Percentiles rank a stretch among this genome's conserved stretches.
Conservation (phyloP, 1,284 basidiomycete species). For the Prillingera fragicola region DNA sequence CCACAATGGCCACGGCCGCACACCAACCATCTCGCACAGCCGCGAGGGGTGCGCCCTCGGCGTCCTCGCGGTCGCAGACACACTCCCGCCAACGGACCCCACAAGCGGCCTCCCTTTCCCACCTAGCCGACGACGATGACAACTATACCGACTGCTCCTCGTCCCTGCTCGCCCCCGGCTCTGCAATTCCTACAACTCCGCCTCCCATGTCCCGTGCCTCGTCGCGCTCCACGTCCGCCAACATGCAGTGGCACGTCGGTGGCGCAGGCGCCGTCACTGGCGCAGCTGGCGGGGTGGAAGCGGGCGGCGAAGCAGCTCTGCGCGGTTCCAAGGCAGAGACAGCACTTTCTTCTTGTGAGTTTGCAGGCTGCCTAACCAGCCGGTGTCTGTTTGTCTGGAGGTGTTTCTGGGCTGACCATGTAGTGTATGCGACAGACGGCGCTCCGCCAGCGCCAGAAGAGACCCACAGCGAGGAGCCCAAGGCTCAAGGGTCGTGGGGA, state of each 20-base stretch:
- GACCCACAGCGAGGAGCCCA: slow-evolving; percentile 1
- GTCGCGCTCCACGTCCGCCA: not conserved
- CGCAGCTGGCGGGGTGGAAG: not conserved
- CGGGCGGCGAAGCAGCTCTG: not conserved
- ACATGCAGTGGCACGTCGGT: not conserved
- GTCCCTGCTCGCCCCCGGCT: not conserved
- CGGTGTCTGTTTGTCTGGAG: slow-evolving; percentile 3
- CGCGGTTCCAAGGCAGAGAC: not conserved
- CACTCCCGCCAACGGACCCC: too few relatives aligned
- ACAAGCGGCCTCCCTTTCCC: too few relatives aligned
- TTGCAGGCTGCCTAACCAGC: too few relatives aligned
- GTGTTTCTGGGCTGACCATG: not conserved
- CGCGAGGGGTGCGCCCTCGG: too few relatives aligned
- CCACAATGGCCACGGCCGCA: too few relatives aligned
- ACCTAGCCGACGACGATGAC: too few relatives aligned
- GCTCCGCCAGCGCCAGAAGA: not conserved
- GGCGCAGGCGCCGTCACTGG: not conserved
- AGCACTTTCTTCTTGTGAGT: slow-evolving; percentile 4
- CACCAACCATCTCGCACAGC: too few relatives aligned
- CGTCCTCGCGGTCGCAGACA: too few relatives aligned
- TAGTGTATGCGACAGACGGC: slow-evolving; percentile 1
- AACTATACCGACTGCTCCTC: too few relatives aligned
- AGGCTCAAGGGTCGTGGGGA: slow-evolving; percentile 20
- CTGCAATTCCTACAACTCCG: not conserved
- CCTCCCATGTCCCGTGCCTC: not conserved